phyloP scores from a whole-genome alignment of 2,329 filamentous ascomycete genomes.

The Cyphellophora attinorum region DNA sequence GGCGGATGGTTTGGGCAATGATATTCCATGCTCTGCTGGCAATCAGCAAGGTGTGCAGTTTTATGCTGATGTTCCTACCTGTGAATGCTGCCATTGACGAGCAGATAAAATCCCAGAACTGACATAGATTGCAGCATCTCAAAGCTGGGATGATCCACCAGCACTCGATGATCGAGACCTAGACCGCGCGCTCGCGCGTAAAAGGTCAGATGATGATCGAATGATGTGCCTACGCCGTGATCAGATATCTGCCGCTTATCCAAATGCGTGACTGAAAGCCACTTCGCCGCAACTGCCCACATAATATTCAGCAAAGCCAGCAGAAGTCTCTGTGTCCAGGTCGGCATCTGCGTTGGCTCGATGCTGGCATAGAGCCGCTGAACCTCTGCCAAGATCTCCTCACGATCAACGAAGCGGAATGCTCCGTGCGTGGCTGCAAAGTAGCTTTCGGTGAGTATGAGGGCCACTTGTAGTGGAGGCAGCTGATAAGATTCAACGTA shows the following conservation, averaged over 20 bases:
- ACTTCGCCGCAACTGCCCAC: slow-evolving; percentile 12
- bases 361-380: slow-evolving; percentile 1
- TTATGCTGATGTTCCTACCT: slow-evolving; percentile 12
- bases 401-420: slow-evolving; percentile 9
- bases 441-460: slow-evolving; percentile 12
- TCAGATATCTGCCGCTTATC: not conserved
- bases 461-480: slow-evolving; percentile 5
- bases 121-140: slow-evolving; percentile 18
- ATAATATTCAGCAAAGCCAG: slow-evolving; percentile 13
- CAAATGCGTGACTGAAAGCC: slow-evolving; percentile 8
- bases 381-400: slow-evolving; percentile 9
- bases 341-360: not conserved
- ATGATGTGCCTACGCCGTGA: not conserved
- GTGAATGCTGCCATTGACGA: slow-evolving; percentile 18
- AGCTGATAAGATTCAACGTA: slow-evolving; percentile 8
- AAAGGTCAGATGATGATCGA: slow-evolving; percentile 16
- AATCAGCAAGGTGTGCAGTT: slow-evolving; percentile 1
- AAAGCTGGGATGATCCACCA: slow-evolving; percentile 18
- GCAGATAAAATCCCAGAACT: slow-evolving; percentile 13
- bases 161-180: slow-evolving; percentile 15
- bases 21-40: slow-evolving; percentile 19
- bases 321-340: slow-evolving; percentile 12
- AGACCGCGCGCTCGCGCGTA: slow-evolving; percentile 19
- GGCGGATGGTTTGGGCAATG: slow-evolving; percentile 18
- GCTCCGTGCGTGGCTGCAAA: slow-evolving; percentile 13